Evolutionary conservation across 179 eudicot species (phyloP).

Genomic region (Silene coronaria): DNA sequence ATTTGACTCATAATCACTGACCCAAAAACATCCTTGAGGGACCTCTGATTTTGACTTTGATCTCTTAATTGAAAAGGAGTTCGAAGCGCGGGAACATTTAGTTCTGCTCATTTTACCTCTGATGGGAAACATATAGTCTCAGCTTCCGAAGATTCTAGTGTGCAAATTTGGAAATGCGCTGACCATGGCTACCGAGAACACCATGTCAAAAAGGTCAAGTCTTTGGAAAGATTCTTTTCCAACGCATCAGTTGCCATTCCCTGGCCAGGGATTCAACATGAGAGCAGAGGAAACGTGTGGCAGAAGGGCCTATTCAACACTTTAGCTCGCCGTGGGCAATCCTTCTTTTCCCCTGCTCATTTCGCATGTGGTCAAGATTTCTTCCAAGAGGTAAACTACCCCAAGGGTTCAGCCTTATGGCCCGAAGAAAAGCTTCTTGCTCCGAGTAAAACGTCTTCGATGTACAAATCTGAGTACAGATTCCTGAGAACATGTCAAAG

Average conservation of each 20-base stretch:
- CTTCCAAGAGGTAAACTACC: conserved; percentile 41
- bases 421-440: conserved; percentile 83
- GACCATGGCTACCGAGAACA: conserved; percentile 25
- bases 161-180: conserved; percentile 51
- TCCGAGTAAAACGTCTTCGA: conserved; percentile 26
- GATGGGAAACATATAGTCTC: conserved; percentile 64
- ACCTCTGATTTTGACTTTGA: conserved; percentile 9
- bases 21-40: too few species aligned
- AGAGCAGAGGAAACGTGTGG: conserved; percentile 19
- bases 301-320: conserved; percentile 18
- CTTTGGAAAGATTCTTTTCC: conserved; percentile 56
- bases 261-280: conserved; percentile 55
- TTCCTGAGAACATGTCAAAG: conserved; percentile 63
- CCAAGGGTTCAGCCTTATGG: conserved; percentile 83
- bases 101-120: conserved; percentile 47
- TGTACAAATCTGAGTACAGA: conserved; percentile 61
- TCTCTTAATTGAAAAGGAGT: conserved; percentile 31
- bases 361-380: conserved; percentile 58
- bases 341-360: conserved; percentile 42
- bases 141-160: conserved; percentile 60
- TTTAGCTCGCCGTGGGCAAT: conserved; percentile 21
- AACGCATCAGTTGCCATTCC: conserved; percentile 60
- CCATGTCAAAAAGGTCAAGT: conserved; percentile 30
- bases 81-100: conserved; percentile 38
- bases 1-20: too few species aligned